A percentile compares a stretch with the other conserved stretches of the same genome.
phyloP scores from a whole-genome alignment of 768 basidiomycete genomes.

The Pleurotus ostreatus region DNA sequence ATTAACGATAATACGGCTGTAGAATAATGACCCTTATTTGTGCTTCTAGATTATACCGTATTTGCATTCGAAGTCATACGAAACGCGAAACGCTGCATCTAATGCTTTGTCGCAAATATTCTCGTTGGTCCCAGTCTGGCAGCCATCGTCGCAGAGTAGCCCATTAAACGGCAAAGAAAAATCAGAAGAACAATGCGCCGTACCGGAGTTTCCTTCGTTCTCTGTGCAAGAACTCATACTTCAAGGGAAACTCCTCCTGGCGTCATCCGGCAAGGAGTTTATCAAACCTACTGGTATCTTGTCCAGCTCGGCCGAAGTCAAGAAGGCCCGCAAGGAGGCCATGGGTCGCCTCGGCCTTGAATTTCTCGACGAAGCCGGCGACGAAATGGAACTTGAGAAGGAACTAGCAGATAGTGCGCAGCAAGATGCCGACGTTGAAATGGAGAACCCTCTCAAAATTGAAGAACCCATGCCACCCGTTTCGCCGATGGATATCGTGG shows the following conservation, averaged over 20 bases:
- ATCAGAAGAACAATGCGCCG: slow-evolving; percentile 20
- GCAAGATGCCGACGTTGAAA: slow-evolving; percentile 39
- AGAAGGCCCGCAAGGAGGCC: slow-evolving; percentile 83
- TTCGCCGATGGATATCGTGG: slow-evolving; percentile 43
- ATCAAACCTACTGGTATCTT: slow-evolving; percentile 67
- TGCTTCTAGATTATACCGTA: slow-evolving; percentile 76
- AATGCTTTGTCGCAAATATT: slow-evolving; percentile 87
- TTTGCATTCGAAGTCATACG: slow-evolving; percentile 87
- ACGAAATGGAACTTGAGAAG: slow-evolving; percentile 84
- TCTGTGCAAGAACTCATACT: slow-evolving; percentile 73
- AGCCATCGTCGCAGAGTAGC: slow-evolving; percentile 37
- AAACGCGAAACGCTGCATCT: slow-evolving; percentile 88
- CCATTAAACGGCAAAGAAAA: slow-evolving; percentile 14
- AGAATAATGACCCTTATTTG: slow-evolving; percentile 8
- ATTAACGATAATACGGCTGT: background rate
- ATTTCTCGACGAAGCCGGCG: slow-evolving; percentile 68
- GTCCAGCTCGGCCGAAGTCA: slow-evolving; percentile 74
- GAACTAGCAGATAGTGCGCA: slow-evolving; percentile 65
- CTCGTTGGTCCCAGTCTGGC: slow-evolving; percentile 78
- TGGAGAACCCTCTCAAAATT: slow-evolving; percentile 33
- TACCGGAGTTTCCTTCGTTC: slow-evolving; percentile 68
- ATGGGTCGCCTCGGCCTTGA: slow-evolving; percentile 86
- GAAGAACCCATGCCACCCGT: slow-evolving; percentile 28
- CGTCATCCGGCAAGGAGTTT: slow-evolving; percentile 94
- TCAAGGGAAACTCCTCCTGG: slow-evolving; percentile 76